Evolutionary conservation across 2,329 filamentous ascomycete species (phyloP), one percentile per base, ranked within the genome.

Genomic region (Tolypocladium cylindrosporum): DNA sequence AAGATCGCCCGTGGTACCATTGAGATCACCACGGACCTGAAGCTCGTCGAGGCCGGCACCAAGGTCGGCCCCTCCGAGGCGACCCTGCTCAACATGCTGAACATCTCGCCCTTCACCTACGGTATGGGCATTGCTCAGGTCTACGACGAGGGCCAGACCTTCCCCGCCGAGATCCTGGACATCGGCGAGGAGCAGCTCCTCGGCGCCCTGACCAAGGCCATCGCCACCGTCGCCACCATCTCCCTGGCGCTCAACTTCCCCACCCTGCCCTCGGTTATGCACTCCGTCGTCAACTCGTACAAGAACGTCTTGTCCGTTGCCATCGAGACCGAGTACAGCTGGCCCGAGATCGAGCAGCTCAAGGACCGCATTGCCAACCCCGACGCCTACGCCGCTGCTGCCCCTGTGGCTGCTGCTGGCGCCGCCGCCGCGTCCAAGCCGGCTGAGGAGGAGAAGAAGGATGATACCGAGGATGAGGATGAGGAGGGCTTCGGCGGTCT

Each of bases 1-100:
- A 99, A 99, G 91, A 99, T 99, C 82, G 94, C 94, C 76, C 94
- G 94, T 96, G 95, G 94, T 95, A 99, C 94, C 81, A 99, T 99
- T 81, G 94, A 99, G 90, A 99, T 99, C 75, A 97, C 92, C 65
- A 83, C 87, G 71, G 94, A 99, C 75, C 84, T 99, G 71, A 97
- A 97, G 90, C 90, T 99, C 77, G 89, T 97, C 73, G 91, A 96
- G 84, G 85, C 90, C 66, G 87, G 87, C 69, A 82, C 59, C 84
- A 97, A 96, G 86, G 95, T 99, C 83, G 94, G 95, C 78, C 88
- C 94, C 74, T 99, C 94, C 75, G 94, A 99, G 85, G 94, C 94
- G 68, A 96, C 93, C 74, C 86, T 99, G 68, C 88, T 99, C 72
- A 99, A 99, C 90, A 90, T 99, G 93, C 82, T 99, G 76, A 97